Base-by-base conservation (phyloP, 139 green algal species). In the Chlorella ohadii region DNA sequence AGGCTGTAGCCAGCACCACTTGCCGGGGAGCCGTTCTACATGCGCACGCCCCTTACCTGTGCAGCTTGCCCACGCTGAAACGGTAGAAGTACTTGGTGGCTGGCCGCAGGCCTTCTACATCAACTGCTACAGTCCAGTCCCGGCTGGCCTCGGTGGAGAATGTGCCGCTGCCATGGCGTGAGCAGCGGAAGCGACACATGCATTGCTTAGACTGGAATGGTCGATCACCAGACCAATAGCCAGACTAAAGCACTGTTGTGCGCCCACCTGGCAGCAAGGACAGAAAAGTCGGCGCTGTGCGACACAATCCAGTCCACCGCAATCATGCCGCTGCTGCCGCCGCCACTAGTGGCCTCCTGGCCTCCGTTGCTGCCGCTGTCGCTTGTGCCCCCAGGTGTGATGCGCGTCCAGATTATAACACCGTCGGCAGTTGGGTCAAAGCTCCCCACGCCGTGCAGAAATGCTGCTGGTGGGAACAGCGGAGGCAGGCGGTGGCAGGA, bases 331-430 rank as follows among this genome's bases (percentile, higher is more conserved):
- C 28, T 2, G 31, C 39, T 0, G 44, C 16, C 27, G 22, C 23
- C 3, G 9, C 12, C 51, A 4, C 15, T 13, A 22, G 51, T 13
- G 3, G 51, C 51, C 11, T 19, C 11, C 51, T 59, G 51, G 51
- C 51, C 15, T 59, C 51, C 51, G 2, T 59, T 59, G 51, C 51
- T 59, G 15, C 12, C 22, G 51, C 12, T 23, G 51, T 22, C 41
- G 28, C 38, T 19, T 22, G 41, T 4, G 47, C 16, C 25, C 12
- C 23, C 3, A 2, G 38, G 36, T 1, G 83, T 78, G 16, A 79
- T 27, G 9, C 83, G 73, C 22, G 83, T 87, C 83, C 83, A 87
- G 19, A 87, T 71, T 17, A 87, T 31, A n/a, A 87, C 74, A 0
- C 70, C 41, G 13, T 36, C 27, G 13, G 81, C 59, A 3, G 63